Base-by-base conservation (phyloP, 257 asterid species). In the Anisodus tanguticus region DNA sequence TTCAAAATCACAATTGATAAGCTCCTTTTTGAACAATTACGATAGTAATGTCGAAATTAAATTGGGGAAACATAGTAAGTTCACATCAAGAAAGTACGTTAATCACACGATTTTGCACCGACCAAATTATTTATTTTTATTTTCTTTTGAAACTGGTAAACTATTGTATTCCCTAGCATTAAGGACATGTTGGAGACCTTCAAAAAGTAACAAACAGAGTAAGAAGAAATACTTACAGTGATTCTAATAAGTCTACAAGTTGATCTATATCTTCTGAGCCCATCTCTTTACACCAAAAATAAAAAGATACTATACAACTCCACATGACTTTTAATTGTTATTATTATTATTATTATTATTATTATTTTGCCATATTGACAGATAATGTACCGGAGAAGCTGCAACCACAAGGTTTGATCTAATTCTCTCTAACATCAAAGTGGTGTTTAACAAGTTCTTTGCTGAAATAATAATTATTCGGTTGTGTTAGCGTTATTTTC, bases 361-460 rank as follows among this genome's bases (percentile, higher is more conserved):
- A 31, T 31, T 31, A 31, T 31, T 31, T 31, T 31, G 35, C 35
- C 35, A 31, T 31, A 31, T 31, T 31, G 35, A 31, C 35, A 72
- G 68, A 10, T 19, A 19, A 72, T 47, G 59, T 19, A 10, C 45
- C 80, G n/a, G 47, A 45, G 31, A 72, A 72, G 80, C 43, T 72
- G 60, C 19, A 72, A 47, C 80, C 9, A 47, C 80, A 72, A 19
- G 26, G 11, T 19, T n/a, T 17, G 43, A 47, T 19, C 39, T 26
- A 47, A 47, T 47, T 47, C 80, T 43, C 60, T 72, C 80, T 19
- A 72, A 72, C 80, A 72, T 72, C 60, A 47, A 72, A 72, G 80
- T 72, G 60, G 12, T 10, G 43, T 6, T 22, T 12, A 13, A 22
- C 62, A 74, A 15, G 12, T 49, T 22, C 22, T 74, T 43, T 71